Evolutionary conservation across 768 basidiomycete genomes (phyloP).

Genomic region (Lentinula guzmanii): DNA sequence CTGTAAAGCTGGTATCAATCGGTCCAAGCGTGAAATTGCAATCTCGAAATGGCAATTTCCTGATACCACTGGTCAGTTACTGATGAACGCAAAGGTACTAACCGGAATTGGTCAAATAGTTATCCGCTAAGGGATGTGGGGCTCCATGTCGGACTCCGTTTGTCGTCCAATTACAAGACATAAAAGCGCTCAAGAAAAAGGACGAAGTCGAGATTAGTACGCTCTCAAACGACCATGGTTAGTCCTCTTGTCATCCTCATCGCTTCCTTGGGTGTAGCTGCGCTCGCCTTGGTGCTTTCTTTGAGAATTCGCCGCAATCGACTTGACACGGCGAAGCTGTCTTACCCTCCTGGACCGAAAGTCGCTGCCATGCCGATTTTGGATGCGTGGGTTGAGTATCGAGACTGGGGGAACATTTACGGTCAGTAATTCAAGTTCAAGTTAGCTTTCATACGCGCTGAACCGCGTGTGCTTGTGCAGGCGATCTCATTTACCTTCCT

Average conservation of each 20-base stretch:
- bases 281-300: background rate
- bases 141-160: background rate
- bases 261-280: background rate
- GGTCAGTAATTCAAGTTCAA: background rate
- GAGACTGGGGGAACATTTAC: slow-evolving; percentile 3
- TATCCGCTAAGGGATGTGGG: background rate
- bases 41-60: background rate
- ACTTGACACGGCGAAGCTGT: background rate
- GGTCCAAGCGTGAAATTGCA: background rate
- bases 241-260: background rate
- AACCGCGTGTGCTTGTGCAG: background rate
- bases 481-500: slow-evolving; percentile 18
- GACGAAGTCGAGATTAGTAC: background rate
- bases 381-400: slow-evolving; percentile 6
- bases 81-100: background rate
- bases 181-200: background rate
- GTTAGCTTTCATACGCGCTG: background rate
- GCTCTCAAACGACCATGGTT: background rate
- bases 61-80: too few species aligned
- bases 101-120: background rate
- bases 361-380: background rate
- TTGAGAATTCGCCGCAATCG: background rate
- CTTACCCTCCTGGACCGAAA: slow-evolving; percentile 8
- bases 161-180: background rate
- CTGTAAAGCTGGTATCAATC: too few species aligned